Evolutionary conservation across 2,329 filamentous ascomycete genomes (phyloP).

Genomic region (Botrytis deweyae): DNA sequence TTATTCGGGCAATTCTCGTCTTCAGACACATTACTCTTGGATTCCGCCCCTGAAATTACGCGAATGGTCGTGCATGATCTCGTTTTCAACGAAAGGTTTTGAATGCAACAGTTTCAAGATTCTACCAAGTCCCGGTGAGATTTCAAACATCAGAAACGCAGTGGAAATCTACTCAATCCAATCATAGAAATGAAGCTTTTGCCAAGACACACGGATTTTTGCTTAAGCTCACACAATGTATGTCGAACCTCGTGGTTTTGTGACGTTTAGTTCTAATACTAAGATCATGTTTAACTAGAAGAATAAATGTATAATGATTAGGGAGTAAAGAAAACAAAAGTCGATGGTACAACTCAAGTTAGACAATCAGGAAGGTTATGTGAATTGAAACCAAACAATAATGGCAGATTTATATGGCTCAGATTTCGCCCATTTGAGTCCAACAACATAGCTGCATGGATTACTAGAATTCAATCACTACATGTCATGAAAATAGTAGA

Average conservation of each 20-base stretch:
- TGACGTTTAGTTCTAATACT: background rate
- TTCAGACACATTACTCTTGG: background rate
- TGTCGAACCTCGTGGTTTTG: background rate
- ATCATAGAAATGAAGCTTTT: background rate
- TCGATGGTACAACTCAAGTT: background rate
- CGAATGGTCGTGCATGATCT: background rate
- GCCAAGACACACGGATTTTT: background rate
- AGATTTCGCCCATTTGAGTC: background rate
- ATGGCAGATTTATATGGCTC: background rate
- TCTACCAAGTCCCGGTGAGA: background rate
- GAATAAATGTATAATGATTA: background rate
- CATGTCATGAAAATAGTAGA: background rate
- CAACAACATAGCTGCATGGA: background rate
- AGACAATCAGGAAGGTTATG: background rate
- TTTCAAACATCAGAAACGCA: background rate
- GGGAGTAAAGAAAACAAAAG: rapidly evolving
- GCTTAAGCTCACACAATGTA: background rate
- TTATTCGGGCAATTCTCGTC: background rate
- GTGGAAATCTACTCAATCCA: background rate
- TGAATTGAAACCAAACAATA: background rate
- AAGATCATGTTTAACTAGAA: background rate
- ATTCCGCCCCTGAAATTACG: background rate
- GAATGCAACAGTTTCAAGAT: background rate
- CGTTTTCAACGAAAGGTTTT: background rate
- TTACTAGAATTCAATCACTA: background rate